phyloP scores from a whole-genome alignment of 139 green algal genomes.

The Mesostigma viride region DNA sequence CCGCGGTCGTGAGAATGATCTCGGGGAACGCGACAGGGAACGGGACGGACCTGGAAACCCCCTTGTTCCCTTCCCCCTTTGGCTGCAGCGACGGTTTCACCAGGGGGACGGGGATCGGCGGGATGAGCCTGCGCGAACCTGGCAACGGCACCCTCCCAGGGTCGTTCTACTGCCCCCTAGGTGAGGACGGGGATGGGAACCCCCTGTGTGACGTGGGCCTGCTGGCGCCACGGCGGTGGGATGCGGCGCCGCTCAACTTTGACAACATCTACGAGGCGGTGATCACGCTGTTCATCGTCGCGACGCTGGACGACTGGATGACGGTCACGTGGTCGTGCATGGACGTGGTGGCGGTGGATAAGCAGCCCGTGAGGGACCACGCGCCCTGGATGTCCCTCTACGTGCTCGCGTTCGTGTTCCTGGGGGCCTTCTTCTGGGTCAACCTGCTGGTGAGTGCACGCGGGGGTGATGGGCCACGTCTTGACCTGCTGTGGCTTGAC shows the following conservation, averaged over 20 bases:
- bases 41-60: too few relatives aligned
- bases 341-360: slow-evolving; percentile 14
- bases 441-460: slow-evolving; percentile 31
- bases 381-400: slow-evolving; percentile 3
- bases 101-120: too few relatives aligned
- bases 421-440: slow-evolving; percentile 28
- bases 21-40: slow-evolving; percentile 36
- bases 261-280: slow-evolving; percentile 63
- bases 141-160: too few relatives aligned
- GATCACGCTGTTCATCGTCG: slow-evolving; percentile 53
- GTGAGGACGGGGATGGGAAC: too few relatives aligned
- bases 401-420: slow-evolving; percentile 26
- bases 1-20: slow-evolving; percentile 23
- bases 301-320: slow-evolving; percentile 59
- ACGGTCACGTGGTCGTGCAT: slow-evolving; percentile 15
- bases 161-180: too few relatives aligned
- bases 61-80: too few relatives aligned
- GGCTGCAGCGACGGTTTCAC: too few relatives aligned
- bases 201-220: not conserved
- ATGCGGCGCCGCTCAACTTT: slow-evolving; percentile 55
- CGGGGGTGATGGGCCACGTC: too few relatives aligned
- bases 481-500: too few relatives aligned
- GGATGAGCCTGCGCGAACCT: too few relatives aligned
- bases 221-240: slow-evolving; percentile 30
- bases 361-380: slow-evolving; percentile 9